Evolutionary conservation across 306 rosid genomes (phyloP).

Genomic region (Vigna angularis): DNA sequence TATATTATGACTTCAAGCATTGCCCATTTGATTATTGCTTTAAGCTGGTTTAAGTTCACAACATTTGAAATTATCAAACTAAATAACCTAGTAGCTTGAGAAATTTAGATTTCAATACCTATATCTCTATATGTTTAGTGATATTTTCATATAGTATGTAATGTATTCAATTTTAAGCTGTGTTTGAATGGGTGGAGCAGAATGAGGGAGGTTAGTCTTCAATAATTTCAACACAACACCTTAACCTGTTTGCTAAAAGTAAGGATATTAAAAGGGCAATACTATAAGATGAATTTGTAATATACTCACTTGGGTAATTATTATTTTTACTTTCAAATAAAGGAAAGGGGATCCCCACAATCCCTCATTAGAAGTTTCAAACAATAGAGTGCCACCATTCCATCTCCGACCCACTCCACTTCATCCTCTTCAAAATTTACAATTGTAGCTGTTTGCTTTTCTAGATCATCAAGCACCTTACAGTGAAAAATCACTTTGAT

Average conservation of each 20-base stretch:
- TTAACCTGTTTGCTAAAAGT: not conserved
- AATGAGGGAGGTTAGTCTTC: not conserved
- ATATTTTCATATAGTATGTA: not conserved
- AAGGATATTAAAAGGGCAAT: conserved; percentile 11
- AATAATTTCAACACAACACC: not conserved
- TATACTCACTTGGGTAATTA: conserved; percentile 1
- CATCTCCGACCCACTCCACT: conserved; percentile 4
- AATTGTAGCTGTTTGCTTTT: not conserved
- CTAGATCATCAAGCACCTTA: conserved; percentile 28
- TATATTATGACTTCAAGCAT: conserved; percentile 10
- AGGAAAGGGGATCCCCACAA: not conserved
- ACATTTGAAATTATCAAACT: not conserved
- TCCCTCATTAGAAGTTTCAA: conserved; percentile 4
- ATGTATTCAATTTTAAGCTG: conserved; percentile 2
- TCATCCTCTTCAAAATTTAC: not conserved
- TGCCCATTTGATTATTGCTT: conserved; percentile 4
- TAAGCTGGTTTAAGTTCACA: not conserved
- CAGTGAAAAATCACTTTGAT: conserved; percentile 31
- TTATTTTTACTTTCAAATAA: conserved; percentile 1
- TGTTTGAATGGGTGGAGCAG: conserved; percentile 16
- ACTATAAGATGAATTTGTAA: not conserved
- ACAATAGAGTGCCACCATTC: not conserved
- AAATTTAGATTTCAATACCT: not conserved
- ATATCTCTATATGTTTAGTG: not conserved
- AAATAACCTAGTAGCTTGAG: conserved; percentile 8